phyloP scores from a whole-genome alignment of 345 rosid genomes.

The Lenwebbia sp. region DNA sequence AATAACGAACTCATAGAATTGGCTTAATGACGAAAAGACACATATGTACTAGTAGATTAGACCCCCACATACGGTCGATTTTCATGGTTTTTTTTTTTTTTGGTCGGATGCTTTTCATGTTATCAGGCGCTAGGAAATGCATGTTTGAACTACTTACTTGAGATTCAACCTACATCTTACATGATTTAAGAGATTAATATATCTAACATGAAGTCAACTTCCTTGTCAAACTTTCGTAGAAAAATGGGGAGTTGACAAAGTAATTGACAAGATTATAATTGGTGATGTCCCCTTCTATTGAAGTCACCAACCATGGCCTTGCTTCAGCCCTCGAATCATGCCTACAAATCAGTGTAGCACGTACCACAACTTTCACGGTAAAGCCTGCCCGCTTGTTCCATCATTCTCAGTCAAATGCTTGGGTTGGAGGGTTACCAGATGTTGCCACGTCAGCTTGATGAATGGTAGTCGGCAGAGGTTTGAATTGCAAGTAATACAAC shows the following conservation, averaged over 20 bases:
- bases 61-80: background rate
- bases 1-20: background rate
- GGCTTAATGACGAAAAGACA: background rate
- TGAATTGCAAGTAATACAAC: background rate
- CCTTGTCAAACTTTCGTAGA: background rate
- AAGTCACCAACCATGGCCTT: background rate
- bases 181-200: background rate
- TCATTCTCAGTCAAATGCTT: background rate
- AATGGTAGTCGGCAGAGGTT: conserved; percentile 23
- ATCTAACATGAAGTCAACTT: background rate
- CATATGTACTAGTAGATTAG: background rate
- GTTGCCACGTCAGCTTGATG: conserved; percentile 3
- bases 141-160: background rate
- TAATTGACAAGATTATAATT: background rate
- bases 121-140: background rate
- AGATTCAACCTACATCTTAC: background rate
- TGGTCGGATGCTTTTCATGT: background rate
- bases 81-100: background rate
- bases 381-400: background rate
- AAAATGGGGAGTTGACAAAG: background rate
- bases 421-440: background rate
- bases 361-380: background rate
- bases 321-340: conserved; percentile 25
- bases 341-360: conserved; percentile 3
- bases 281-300: background rate